A percentile compares a stretch with the other conserved stretches of the same genome.
Conservation (phyloP, 768 basidiomycete species). For the Boletus reticulatus region DNA sequence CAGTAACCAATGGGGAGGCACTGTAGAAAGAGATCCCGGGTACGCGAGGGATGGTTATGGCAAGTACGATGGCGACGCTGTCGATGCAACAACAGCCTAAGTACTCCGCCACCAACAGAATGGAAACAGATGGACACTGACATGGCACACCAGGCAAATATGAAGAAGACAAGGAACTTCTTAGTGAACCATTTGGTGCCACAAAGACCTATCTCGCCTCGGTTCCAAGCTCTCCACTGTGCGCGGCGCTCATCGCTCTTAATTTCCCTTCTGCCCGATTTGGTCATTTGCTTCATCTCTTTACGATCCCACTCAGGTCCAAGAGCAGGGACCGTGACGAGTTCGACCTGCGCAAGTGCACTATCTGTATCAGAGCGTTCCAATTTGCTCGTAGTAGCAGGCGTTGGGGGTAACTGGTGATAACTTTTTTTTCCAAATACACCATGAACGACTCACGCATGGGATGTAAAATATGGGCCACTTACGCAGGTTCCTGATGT, state of each 20-base stretch:
- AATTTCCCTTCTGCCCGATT: conserved; percentile 62
- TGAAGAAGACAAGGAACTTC: conserved; percentile 63
- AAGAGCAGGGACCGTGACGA: conserved; percentile 89
- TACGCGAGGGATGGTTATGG: conserved; percentile 80
- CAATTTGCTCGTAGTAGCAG: conserved; percentile 27
- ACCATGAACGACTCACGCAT: conserved; percentile 3
- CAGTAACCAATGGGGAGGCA: conserved; percentile 53
- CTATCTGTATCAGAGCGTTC: conserved; percentile 37
- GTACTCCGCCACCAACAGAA: not conserved
- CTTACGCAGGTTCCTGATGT: conserved; percentile 47
- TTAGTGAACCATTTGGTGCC: conserved; percentile 73
- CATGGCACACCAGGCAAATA: conserved; percentile 60
- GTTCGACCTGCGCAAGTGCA: conserved; percentile 60
- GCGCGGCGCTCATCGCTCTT: conserved; percentile 50
- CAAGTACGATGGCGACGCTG: conserved; percentile 69
- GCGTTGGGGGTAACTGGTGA: conserved; percentile 39
- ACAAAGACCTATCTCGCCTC: conserved; percentile 77
- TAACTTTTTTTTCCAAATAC: conserved; percentile 34
- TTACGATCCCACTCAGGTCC: conserved; percentile 86
- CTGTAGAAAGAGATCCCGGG: conserved; percentile 67
- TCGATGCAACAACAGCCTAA: conserved; percentile 1
- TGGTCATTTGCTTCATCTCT: conserved; percentile 78
- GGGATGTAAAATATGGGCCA: conserved; percentile 7
- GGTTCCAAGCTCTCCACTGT: conserved; percentile 73
- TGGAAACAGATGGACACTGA: conserved; percentile 33